A percentile compares a stretch with the other conserved stretches of the same genome.
Conservation (phyloP, 2,329 filamentous ascomycete species). For the Claviceps paspali region DNA sequence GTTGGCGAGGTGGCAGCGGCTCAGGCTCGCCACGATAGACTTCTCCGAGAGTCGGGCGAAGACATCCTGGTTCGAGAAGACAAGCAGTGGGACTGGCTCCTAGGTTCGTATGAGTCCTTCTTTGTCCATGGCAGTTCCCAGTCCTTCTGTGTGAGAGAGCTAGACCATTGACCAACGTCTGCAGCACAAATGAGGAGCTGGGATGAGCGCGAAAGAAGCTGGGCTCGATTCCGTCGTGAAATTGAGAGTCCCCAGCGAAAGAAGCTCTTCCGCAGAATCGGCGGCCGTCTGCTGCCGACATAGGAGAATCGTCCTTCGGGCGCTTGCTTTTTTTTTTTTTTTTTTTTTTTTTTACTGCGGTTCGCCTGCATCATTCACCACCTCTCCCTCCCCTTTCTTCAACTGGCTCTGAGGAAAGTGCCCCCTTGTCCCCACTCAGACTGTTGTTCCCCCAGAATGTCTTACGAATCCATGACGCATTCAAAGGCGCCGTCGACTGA, state of each 20-base stretch:
- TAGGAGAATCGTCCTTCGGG: too few relatives aligned
- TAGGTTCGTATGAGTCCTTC: conserved; percentile 28
- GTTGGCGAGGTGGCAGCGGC: conserved; percentile 51
- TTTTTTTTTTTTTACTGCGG: neutral
- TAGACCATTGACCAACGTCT: too few relatives aligned
- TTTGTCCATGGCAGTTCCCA: too few relatives aligned
- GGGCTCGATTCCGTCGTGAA: conserved; percentile 26
- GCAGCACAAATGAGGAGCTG: conserved; percentile 34
- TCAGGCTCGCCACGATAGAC: conserved; percentile 38
- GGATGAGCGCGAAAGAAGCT: conserved; percentile 35
- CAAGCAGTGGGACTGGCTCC: conserved; percentile 43
- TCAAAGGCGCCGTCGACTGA: conserved; percentile 6
- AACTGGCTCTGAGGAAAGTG: too few relatives aligned
- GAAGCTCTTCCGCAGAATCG: conserved; percentile 26
- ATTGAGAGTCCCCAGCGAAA: conserved; percentile 20
- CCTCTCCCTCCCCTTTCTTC: neutral
- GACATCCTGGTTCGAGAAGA: conserved; percentile 42
- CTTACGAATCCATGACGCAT: conserved; percentile 6
- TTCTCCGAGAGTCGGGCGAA: conserved; percentile 39
- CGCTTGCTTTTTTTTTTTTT: neutral
- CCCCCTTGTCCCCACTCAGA: too few relatives aligned
- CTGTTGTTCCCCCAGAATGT: neutral
- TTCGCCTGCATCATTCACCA: neutral
- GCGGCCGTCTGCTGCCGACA: conserved; percentile 14
- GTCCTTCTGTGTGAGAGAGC: too few relatives aligned